Percentiles rank a stretch among this genome's conserved stretches.
Evolutionary conservation across 768 basidiomycete species (phyloP).

Genomic region (Leccinum barrowsii): DNA sequence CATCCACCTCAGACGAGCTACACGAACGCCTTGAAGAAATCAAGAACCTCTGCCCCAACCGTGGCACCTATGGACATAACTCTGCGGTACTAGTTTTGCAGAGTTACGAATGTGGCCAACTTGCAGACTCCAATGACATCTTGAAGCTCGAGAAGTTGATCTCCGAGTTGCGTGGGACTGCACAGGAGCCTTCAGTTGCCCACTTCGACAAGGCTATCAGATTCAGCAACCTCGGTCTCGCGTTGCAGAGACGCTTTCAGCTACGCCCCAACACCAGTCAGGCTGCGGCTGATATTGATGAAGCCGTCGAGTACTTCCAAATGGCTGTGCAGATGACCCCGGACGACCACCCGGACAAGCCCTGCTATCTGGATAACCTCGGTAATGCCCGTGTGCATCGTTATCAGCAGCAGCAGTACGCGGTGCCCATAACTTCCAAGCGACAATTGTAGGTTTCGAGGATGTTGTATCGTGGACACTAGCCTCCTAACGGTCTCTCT

Average conservation of each 20-base stretch:
- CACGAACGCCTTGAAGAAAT: not conserved
- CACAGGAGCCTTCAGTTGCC: not conserved
- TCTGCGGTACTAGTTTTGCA: slow-evolving; percentile 2
- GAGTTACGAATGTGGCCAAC: not conserved
- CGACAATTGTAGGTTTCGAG: not conserved
- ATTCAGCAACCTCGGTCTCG: slow-evolving; percentile 1
- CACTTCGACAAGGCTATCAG: slow-evolving; percentile 1
- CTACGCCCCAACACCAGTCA: not conserved
- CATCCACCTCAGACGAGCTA: not conserved
- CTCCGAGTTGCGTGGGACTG: not conserved
- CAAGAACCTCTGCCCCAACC: not conserved
- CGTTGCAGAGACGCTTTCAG: not conserved
- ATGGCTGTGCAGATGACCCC: not conserved
- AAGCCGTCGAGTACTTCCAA: not conserved
- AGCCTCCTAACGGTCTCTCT: not conserved
- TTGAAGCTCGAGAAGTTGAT: not conserved
- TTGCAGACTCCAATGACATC: not conserved
- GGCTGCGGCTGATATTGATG: not conserved
- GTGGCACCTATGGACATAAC: not conserved
- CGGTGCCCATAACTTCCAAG: not conserved
- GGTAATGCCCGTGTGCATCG: not conserved
- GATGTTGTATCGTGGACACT: not conserved
- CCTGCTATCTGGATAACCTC: not conserved
- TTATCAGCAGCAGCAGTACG: not conserved
- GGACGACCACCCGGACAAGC: not conserved